Evolutionary conservation across 495 filamentous ascomycete genomes (phyloP).

Genomic region (Hypoxylon rickii): DNA sequence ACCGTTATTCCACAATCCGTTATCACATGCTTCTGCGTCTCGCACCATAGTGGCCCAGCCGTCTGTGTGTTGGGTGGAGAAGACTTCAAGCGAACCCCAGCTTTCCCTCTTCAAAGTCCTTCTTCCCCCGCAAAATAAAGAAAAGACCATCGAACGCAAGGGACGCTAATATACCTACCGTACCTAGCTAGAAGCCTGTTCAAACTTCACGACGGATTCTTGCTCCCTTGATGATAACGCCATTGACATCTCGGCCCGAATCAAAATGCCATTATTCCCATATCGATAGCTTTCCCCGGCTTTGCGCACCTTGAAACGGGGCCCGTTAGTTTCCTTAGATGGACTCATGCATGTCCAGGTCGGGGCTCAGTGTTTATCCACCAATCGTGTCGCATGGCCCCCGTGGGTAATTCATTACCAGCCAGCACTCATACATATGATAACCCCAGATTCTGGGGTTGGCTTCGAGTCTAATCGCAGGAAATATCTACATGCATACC

Average conservation of each 20-base stretch:
- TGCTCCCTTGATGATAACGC: conserved; percentile 10
- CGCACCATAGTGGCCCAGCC: not conserved
- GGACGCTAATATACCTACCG: conserved; percentile 26
- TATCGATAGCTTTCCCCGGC: conserved; percentile 26
- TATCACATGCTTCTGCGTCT: too few relatives aligned
- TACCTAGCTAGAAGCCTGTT: too few relatives aligned
- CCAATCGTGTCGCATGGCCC: conserved; percentile 23
- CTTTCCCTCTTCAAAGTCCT: conserved; percentile 10
- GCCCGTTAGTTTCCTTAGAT: too few relatives aligned
- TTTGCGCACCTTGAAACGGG: conserved; percentile 26
- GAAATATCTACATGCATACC: too few relatives aligned
- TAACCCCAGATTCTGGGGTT: conserved; percentile 25
- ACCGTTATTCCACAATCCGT: too few relatives aligned
- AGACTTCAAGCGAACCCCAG: conserved; percentile 28
- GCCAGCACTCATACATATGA: conserved; percentile 18
- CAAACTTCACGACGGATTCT: conserved; percentile 8
- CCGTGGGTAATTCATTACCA: conserved; percentile 3
- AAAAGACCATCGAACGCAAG: conserved; percentile 5
- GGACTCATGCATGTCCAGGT: conserved; percentile 12
- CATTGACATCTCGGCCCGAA: conserved; percentile 28
- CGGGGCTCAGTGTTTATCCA: conserved; percentile 20
- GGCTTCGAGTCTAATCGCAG: conserved; percentile 13
- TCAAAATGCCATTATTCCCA: conserved; percentile 17
- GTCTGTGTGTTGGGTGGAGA: conserved; percentile 19
- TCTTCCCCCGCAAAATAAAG: conserved; percentile 28